These are phyloP conservation scores for Endoconidiophora polonica DNA, from an alignment of 2,329 filamentous ascomycete species.

Conservation along the genomic window DNA sequence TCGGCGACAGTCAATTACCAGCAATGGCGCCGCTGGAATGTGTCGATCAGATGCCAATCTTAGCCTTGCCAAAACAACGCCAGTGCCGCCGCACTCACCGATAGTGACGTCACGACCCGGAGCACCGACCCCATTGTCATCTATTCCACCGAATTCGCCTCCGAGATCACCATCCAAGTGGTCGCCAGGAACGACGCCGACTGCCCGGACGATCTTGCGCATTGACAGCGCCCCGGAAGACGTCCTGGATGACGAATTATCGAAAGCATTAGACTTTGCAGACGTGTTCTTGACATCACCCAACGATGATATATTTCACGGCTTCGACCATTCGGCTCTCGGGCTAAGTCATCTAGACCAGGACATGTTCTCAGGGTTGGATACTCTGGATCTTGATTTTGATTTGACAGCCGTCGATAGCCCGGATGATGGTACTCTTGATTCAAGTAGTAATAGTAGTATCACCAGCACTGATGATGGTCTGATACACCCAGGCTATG, in stretches of 20 bases:
- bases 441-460: constrained; percentile 7
- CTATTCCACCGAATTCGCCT: not conserved
- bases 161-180: not conserved
- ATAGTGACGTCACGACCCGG: too few species aligned
- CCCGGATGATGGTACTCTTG: constrained; percentile 7
- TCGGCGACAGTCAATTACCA: not conserved
- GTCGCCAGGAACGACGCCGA: not conserved
- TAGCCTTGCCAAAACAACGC: too few species aligned
- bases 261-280: not conserved
- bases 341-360: too few species aligned
- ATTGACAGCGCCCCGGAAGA: not conserved
- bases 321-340: too few species aligned
- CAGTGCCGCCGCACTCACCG: too few species aligned
- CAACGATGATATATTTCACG: constrained; percentile 19
- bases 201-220: not conserved
- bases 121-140: too few species aligned
- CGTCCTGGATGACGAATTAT: not conserved
- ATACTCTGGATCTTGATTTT: constrained; percentile 5
- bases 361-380: not conserved
- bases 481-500: not conserved
- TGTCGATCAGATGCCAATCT: too few species aligned
- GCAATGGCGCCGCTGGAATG: too few species aligned
- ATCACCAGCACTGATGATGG: constrained; percentile 6
- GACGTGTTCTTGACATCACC: constrained; percentile 18
- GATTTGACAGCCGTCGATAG: constrained; percentile 4